Evolutionary conservation across 139 green algal genomes (phyloP).

Genomic region (Tetradesmus obliquus): DNA sequence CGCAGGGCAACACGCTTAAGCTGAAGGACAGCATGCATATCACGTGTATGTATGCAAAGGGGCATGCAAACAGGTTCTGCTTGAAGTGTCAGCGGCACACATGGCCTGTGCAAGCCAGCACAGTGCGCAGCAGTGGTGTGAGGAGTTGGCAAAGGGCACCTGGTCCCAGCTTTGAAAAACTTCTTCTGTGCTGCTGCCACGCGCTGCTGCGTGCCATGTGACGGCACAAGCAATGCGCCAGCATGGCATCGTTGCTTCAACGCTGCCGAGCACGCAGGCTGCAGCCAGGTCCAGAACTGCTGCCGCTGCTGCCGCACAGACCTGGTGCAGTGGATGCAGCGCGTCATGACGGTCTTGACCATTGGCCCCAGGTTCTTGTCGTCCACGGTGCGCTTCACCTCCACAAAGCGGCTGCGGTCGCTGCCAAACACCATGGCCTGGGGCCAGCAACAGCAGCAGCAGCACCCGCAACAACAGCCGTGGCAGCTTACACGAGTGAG

Average conservation of each 20-base stretch:
- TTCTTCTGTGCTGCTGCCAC: neutral
- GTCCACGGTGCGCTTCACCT: slow-evolving; percentile 91
- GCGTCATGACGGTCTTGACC: slow-evolving; percentile 99
- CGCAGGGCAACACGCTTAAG: neutral
- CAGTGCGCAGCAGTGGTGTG: neutral
- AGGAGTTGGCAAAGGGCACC: neutral
- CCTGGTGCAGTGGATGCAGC: slow-evolving; percentile 81
- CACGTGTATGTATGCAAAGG: neutral
- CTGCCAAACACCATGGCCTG: slow-evolving; percentile 96
- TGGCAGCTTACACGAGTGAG: no score
- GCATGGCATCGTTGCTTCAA: no score
- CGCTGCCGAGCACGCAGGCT: no score
- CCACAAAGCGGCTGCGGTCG: slow-evolving; percentile 92
- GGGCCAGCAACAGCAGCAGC: neutral
- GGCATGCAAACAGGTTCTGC: neutral
- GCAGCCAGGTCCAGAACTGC: no score
- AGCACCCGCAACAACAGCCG: neutral
- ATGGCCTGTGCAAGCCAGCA: neutral
- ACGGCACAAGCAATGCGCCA: no score
- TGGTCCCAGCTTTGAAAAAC: no score
- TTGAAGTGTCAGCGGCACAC: neutral
- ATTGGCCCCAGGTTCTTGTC: slow-evolving; percentile 98
- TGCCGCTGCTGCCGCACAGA: slow-evolving; percentile 11
- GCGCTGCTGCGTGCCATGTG: no score
- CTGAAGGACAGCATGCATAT: neutral